Evolutionary conservation across 495 filamentous ascomycete genomes (phyloP).

Genomic region (Ascobolus immersus): DNA sequence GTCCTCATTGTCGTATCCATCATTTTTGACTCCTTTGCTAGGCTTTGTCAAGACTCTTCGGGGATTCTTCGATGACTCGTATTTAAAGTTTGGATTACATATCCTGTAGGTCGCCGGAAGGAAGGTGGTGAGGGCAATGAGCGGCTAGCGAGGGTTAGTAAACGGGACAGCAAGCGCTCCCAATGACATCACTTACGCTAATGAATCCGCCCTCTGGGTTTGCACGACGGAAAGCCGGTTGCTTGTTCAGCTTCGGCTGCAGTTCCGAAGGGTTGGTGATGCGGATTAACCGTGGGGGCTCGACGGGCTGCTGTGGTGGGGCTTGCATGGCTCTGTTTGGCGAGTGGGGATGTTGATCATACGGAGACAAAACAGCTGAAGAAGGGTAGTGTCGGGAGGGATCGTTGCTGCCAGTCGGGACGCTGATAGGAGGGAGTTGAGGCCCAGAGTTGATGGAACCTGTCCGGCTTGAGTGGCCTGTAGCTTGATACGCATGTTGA

Average conservation of each 20-base stretch:
- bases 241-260: slow-evolving; percentile 54
- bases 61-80: slow-evolving; percentile 96
- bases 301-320: slow-evolving; percentile 28
- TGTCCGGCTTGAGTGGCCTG: slow-evolving; percentile 19
- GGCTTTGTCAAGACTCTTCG: slow-evolving; percentile 95
- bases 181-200: slow-evolving; percentile 37
- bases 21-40: slow-evolving; percentile 95
- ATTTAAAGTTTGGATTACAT: slow-evolving; percentile 95
- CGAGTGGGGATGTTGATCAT: slow-evolving; percentile 50
- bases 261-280: slow-evolving; percentile 47
- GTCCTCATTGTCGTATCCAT: slow-evolving; percentile 97
- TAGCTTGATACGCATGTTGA: slow-evolving; percentile 19
- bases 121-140: slow-evolving; percentile 86
- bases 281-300: slow-evolving; percentile 66
- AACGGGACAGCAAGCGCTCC: slow-evolving; percentile 3
- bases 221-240: slow-evolving; percentile 76
- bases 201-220: slow-evolving; percentile 98
- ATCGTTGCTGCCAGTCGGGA: slow-evolving; percentile 32
- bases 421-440: slow-evolving; percentile 46
- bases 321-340: slow-evolving; percentile 24
- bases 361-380: slow-evolving; percentile 39
- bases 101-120: slow-evolving; percentile 90
- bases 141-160: slow-evolving; percentile 31
- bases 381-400: slow-evolving; percentile 33
- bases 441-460: slow-evolving; percentile 26